A percentile compares a stretch with the other conserved stretches of the same genome.
Conservation (phyloP, 2,329 filamentous ascomycete genomes). For the Purpureocillium lavendulum region DNA sequence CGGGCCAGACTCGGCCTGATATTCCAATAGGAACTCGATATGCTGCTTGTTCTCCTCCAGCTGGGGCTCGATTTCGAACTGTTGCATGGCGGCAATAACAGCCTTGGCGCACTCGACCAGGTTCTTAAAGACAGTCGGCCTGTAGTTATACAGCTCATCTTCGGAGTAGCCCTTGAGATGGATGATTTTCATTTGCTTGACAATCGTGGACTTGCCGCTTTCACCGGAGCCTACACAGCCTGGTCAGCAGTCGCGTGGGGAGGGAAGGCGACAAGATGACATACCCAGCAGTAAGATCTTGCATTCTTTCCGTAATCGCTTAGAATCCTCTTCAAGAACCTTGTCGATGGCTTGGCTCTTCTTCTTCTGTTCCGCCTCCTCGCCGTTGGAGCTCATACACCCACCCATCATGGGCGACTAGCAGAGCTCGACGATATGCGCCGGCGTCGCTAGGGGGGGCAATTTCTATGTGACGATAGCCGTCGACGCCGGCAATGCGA, state of each 20-base stretch:
- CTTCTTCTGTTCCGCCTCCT: constrained; percentile 90
- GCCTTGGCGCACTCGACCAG: constrained; percentile 94
- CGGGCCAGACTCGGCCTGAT: constrained; percentile 84
- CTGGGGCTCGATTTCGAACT: constrained; percentile 78
- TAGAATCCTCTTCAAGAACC: constrained; percentile 88
- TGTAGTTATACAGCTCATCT: constrained; percentile 89
- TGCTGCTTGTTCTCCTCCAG: constrained; percentile 63
- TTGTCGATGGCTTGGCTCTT: constrained; percentile 93
- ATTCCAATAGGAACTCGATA: constrained; percentile 75
- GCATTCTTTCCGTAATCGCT: constrained; percentile 90
- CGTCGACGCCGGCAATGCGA: background rate
- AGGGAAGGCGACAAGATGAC: background rate
- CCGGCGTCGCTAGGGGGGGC: background rate
- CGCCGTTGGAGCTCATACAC: constrained; percentile 84
- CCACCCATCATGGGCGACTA: constrained; percentile 62
- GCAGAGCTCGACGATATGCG: constrained; percentile 6
- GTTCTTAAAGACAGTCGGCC: constrained; percentile 97
- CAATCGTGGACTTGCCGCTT: constrained; percentile 97
- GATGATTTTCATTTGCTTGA: constrained; percentile 99
- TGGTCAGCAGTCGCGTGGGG: constrained; percentile 8
- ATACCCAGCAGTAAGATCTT: constrained; percentile 93
- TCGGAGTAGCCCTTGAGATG: constrained; percentile 95
- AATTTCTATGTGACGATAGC: background rate
- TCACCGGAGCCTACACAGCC: constrained; percentile 76
- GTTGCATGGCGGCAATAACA: constrained; percentile 81